Percentiles rank a stretch among this genome's conserved stretches.
These are phyloP conservation scores for Babesia gibsoni DNA, from an alignment of 169 alveolate genomes.

Conservation along the genomic window DNA sequence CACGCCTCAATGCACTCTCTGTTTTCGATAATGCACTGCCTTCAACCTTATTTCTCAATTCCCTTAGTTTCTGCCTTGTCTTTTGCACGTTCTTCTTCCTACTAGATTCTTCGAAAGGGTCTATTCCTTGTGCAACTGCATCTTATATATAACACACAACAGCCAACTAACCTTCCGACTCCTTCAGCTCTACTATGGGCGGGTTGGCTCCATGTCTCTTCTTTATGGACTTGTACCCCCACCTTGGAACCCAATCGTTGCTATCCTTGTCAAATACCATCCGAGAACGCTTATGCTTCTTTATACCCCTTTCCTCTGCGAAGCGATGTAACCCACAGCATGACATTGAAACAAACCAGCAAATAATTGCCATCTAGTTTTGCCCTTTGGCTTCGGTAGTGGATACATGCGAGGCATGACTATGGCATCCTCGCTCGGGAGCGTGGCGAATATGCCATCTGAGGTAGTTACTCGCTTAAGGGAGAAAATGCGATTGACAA, in stretches of 20 bases:
- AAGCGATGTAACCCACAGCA: not conserved
- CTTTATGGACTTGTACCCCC: slow-evolving; percentile 72
- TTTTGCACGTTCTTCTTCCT: slow-evolving; percentile 31
- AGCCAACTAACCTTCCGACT: slow-evolving; percentile 2
- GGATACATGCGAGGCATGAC: slow-evolving; percentile 63
- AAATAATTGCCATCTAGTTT: slow-evolving; percentile 75
- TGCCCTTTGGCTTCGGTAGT: slow-evolving; percentile 59
- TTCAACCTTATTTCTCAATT: slow-evolving; percentile 62
- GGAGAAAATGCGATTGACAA: slow-evolving; percentile 50
- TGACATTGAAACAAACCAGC: slow-evolving; percentile 42
- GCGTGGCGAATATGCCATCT: slow-evolving; percentile 63
- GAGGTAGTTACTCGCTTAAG: slow-evolving; percentile 21
- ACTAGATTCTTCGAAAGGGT: slow-evolving; percentile 30
- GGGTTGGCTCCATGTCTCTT: slow-evolving; percentile 33
- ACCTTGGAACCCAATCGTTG: slow-evolving; percentile 79
- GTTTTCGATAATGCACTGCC: slow-evolving; percentile 3
- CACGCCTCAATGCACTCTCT: slow-evolving; percentile 15
- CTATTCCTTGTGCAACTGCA: slow-evolving; percentile 26
- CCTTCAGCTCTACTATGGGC: slow-evolving; percentile 54
- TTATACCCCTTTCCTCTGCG: slow-evolving; percentile 67
- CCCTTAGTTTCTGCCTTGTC: slow-evolving; percentile 56
- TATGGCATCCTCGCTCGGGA: slow-evolving; percentile 42
- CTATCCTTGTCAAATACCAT: slow-evolving; percentile 65
- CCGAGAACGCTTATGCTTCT: slow-evolving; percentile 70
- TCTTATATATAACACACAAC: not conserved